These are phyloP conservation scores for Candida yuanshanica DNA, from an alignment of 805 yeast genomes.

Conservation along the genomic window DNA sequence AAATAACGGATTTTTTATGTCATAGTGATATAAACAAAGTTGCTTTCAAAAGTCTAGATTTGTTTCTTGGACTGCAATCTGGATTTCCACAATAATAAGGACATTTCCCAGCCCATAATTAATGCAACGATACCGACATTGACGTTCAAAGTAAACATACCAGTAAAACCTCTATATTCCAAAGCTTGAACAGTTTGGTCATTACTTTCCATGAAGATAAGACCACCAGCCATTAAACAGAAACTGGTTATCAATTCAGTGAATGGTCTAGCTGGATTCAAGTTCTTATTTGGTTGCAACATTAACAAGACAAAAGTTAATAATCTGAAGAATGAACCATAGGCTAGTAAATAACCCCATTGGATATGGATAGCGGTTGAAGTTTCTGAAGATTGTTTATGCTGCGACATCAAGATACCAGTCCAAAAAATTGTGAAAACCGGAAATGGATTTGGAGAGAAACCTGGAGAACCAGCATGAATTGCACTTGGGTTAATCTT, in stretches of 20 bases:
- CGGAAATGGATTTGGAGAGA: conserved; percentile 92
- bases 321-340: conserved; percentile 74
- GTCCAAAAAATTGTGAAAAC: conserved; percentile 93
- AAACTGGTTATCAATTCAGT: conserved; percentile 81
- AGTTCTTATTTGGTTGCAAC: conserved; percentile 34
- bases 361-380: conserved; percentile 81
- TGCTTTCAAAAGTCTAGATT: conserved; percentile 5
- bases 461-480: conserved; percentile 57
- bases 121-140: conserved; percentile 74
- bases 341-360: conserved; percentile 87
- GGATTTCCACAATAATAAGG: conserved; percentile 56
- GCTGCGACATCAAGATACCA: conserved; percentile 92
- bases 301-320: conserved; percentile 53
- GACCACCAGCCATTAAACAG: conserved; percentile 80
- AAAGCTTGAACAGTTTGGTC: conserved; percentile 79
- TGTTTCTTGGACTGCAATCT: conserved; percentile 32
- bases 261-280: conserved; percentile 64
- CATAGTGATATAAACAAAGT: background rate
- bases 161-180: conserved; percentile 75
- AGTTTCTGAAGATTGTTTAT: conserved; percentile 73
- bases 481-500: conserved; percentile 24
- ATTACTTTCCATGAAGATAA: conserved; percentile 87
- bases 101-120: conserved; percentile 85
- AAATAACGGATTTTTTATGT: no score
- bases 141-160: conserved; percentile 88